Evolutionary conservation across 2,329 filamentous ascomycete species (phyloP), one percentile per base, ranked within the genome.

Genomic region (Apiospora pterosperma): DNA sequence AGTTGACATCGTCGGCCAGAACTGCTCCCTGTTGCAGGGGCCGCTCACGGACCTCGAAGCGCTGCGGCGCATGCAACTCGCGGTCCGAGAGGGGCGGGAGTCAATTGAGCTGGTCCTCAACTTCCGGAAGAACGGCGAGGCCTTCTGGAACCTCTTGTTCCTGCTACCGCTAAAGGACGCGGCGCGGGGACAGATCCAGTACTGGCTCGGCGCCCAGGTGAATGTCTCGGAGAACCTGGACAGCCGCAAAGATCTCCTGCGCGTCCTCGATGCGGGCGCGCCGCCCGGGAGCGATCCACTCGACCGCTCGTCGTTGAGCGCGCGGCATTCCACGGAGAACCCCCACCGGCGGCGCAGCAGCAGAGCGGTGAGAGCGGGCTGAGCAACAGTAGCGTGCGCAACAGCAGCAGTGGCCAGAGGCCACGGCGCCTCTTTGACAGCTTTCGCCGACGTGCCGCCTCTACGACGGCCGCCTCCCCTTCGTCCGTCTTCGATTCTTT

Each of bases 91-190:
- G 23, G 60, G 63, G 12, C 77, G 77, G 39, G 71, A 77, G 0
- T 75, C 79, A 0, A 78, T 83, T 0, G 84, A 86, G 66, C 72
- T 86, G 2, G 67, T 86, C 3, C 75, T 86, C 8, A 86, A 85
- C 66, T 82, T 84, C 65, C 78, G 78, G 21, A 81, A 82, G 63
- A 81, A 81, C 59, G 84, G 83, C 10, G 77, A 80, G 25, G 82
- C 83, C 0, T 86, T 85, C 68, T 86, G 83, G 84, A 88, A 88
- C 61, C 71, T 88, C 10, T 74, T 88, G 0, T 86, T 84, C 61
- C 73, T 83, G 1, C 80, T 82, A 59, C 86, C 87, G 0, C 73
- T 89, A 0, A 76, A 80, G 28, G 81, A 86, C 64, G 72, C 74
- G 0, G 68, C 76, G 0, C 48, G 48, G 25, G 85, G 85, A 3